These are phyloP conservation scores for Aspergillus viridinutans DNA, from an alignment of 2,329 filamentous ascomycete species.

Conservation along the genomic window DNA sequence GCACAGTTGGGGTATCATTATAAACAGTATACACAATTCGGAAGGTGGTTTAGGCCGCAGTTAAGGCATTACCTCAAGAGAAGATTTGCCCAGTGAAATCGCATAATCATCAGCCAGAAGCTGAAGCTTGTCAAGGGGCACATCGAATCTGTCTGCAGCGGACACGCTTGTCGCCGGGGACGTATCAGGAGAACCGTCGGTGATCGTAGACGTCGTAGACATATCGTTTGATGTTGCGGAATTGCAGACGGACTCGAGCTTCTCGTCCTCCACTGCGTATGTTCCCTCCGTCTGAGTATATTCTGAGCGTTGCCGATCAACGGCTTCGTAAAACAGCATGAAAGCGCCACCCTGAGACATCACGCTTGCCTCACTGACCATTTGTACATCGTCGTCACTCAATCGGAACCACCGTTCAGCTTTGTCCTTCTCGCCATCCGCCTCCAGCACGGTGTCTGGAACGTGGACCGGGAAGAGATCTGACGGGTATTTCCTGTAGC, in stretches of 20 bases:
- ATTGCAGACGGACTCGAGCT: constrained; percentile 10
- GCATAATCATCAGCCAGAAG: not conserved
- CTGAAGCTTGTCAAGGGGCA: not conserved
- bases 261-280: constrained; percentile 7
- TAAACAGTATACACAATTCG: not conserved
- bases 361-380: constrained; percentile 69
- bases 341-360: constrained; percentile 78
- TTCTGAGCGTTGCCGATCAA: constrained; percentile 40
- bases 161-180: not conserved
- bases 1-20: not conserved
- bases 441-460: constrained; percentile 29
- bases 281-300: not conserved
- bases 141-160: not conserved
- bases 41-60: not conserved
- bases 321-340: constrained; percentile 92
- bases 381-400: constrained; percentile 80
- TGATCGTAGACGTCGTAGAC: not conserved
- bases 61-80: not conserved
- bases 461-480: constrained; percentile 31
- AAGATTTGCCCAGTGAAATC: not conserved
- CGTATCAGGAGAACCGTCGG: not conserved
- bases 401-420: constrained; percentile 77
- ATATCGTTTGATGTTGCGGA: not conserved
- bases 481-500: constrained; percentile 68
- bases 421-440: constrained; percentile 30